Conservation (phyloP, 2,329 filamentous ascomycete species). For the Rhynchosporium secalis region DNA sequence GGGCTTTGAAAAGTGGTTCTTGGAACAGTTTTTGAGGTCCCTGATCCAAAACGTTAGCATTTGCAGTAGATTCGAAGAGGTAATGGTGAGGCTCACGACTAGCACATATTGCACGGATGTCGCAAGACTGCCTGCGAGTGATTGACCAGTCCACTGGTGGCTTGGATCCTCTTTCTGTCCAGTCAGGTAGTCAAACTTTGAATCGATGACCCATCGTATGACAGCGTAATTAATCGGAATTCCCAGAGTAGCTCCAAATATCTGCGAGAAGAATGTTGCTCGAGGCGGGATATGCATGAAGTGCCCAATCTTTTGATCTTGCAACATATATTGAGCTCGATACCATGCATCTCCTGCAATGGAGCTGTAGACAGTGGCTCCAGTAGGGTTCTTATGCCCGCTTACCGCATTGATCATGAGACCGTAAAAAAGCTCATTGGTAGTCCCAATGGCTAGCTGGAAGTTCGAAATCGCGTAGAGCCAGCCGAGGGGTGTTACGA, state of each 20-base stretch:
- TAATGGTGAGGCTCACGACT: slow-evolving; percentile 42
- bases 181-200: slow-evolving; percentile 56
- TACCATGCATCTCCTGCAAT: slow-evolving; percentile 65
- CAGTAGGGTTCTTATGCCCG: slow-evolving; percentile 56
- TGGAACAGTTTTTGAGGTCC: slow-evolving; percentile 52
- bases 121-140: slow-evolving; percentile 51
- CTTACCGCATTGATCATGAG: slow-evolving; percentile 56
- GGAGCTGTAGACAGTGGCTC: slow-evolving; percentile 57
- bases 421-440: slow-evolving; percentile 61
- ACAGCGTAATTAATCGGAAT: slow-evolving; percentile 63
- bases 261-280: slow-evolving; percentile 60
- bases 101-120: slow-evolving; percentile 61
- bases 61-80: not conserved
- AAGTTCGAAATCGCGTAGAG: slow-evolving; percentile 60
- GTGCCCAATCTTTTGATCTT: slow-evolving; percentile 63
- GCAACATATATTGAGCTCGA: slow-evolving; percentile 56
- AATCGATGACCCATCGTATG: slow-evolving; percentile 58
- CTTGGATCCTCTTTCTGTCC: slow-evolving; percentile 53
- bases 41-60: slow-evolving; percentile 25
- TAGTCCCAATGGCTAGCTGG: slow-evolving; percentile 54
- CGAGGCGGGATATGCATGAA: slow-evolving; percentile 63
- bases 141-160: slow-evolving; percentile 62
- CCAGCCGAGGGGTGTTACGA: slow-evolving; percentile 59
- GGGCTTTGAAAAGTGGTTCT: slow-evolving; percentile 47
- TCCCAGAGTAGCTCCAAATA: slow-evolving; percentile 58